These are phyloP conservation scores for Exophiala mesophila DNA, from an alignment of 2,329 filamentous ascomycete species.

Conservation along the genomic window DNA sequence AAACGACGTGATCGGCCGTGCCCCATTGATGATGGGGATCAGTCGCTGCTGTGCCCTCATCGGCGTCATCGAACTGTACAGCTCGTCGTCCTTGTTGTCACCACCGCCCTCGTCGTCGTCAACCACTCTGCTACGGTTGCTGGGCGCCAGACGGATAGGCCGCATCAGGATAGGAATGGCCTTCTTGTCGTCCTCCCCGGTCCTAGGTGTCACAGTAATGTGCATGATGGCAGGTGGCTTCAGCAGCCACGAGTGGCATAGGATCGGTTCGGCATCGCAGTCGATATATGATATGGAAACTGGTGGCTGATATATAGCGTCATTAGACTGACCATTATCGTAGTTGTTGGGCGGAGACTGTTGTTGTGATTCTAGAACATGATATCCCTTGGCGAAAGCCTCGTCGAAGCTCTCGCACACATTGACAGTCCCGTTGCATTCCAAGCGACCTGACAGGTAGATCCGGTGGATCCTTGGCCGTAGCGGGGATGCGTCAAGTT, in stretches of 20 bases:
- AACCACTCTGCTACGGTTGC: not conserved
- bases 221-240: conserved; percentile 6
- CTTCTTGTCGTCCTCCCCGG: not conserved
- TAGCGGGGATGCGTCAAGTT: not conserved
- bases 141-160: conserved; percentile 1
- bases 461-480: not conserved
- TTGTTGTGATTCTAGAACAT: not conserved
- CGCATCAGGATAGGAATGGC: conserved; percentile 1
- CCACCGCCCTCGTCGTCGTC: no score
- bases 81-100: not conserved
- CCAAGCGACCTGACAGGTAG: not conserved
- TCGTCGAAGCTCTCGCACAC: conserved; percentile 4
- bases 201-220: not conserved
- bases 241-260: conserved; percentile 6
- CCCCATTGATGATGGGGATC: conserved; percentile 4
- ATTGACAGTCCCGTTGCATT: conserved; percentile 2
- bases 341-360: not conserved
- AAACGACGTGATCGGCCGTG: not conserved
- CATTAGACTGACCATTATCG: not conserved
- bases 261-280: conserved; percentile 3
- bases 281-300: conserved; percentile 1
- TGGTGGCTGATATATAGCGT: not conserved
- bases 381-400: not conserved
- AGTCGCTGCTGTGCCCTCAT: not conserved
- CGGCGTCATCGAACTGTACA: not conserved